Conservation (phyloP, 2,329 filamentous ascomycete genomes). For the Botrytis deweyae region DNA sequence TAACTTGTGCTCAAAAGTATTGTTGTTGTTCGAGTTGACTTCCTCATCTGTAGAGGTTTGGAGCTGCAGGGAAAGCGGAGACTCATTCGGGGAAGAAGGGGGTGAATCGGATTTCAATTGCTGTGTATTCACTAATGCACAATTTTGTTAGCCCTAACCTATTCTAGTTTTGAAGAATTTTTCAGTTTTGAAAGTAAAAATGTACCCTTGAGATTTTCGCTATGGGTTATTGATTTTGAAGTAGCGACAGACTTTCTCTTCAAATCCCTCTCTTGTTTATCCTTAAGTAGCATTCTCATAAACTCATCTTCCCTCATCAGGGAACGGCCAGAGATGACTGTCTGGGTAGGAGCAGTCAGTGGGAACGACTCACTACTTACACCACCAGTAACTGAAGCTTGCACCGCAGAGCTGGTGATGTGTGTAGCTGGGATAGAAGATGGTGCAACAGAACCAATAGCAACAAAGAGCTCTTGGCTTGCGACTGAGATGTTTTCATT, state of each 20-base stretch:
- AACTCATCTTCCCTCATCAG: slow-evolving; percentile 13
- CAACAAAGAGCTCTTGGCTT: not conserved
- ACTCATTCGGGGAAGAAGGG: not conserved
- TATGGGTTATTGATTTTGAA: too few species aligned
- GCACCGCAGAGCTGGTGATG: not conserved
- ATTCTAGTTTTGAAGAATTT: not conserved
- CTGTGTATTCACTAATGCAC: slow-evolving; percentile 1
- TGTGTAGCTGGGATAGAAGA: not conserved
- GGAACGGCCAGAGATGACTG: not conserved
- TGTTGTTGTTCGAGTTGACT: not conserved
- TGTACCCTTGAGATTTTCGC: slow-evolving; percentile 2
- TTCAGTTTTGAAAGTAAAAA: not conserved
- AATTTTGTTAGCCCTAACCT: not conserved
- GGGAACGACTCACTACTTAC: not conserved
- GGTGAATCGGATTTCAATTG: not conserved
- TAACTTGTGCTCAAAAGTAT: not conserved
- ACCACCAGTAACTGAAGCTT: not conserved
- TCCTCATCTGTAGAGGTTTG: not conserved
- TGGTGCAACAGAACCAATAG: not conserved
- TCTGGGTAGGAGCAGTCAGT: too few species aligned
- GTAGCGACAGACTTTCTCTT: not conserved
- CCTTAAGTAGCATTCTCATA: slow-evolving; percentile 7
- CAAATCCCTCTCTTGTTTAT: not conserved
- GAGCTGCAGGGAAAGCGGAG: not conserved
- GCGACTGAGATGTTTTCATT: not conserved